Evolutionary conservation across 208 protist genomes (phyloP), one percentile per base, ranked within the genome.

Genomic region (Acanthamoeba castellanii): DNA sequence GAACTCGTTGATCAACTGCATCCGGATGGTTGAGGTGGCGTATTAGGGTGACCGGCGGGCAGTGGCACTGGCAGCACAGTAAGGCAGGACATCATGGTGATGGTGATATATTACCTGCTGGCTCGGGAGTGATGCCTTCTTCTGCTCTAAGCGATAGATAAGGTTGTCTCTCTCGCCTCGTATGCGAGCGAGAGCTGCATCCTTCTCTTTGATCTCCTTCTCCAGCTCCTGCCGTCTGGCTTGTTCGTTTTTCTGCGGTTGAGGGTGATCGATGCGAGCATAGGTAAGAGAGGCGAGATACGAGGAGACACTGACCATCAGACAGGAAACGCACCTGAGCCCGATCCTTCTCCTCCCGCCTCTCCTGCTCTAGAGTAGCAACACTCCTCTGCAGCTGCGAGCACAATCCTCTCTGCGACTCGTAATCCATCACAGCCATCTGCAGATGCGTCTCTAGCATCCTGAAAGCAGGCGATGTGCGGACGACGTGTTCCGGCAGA

Each of bases 401-500:
- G 64, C 59, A 93, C n/a, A 93, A 18, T 55, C 52, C 52, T n/a
- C 89, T 45, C 27, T 82, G 68, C 20, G 89, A 66, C 32, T 93
- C 89, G 27, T 45, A 55, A 34, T 93, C 89, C 89, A 81, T 81
- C 42, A 93, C 68, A 27, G 89, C 89, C 89, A 93, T 81, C 25
- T 93, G 89, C 11, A 78, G 64, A 32, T 93, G 64, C 8, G 42
- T 20, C 64, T 72, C 42, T 18, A 93, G 68, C 47, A 59, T 42
- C 89, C 52, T 8, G 68, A 57, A 93, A 6, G 68, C 34, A 27
- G 57, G 89, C 30, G 89, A 93, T 52, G 34, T 18, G 27, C 57
- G 64, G 14, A 93, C 64, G 32, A 81, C 64, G 27, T 72, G 64
- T 1, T 93, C 89, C 9, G 89, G 66, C 13, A 78, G 66, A 59